Evolutionary conservation across 176 grass and related monocot species (phyloP).

Genomic region (Calamus simplicifolius): DNA sequence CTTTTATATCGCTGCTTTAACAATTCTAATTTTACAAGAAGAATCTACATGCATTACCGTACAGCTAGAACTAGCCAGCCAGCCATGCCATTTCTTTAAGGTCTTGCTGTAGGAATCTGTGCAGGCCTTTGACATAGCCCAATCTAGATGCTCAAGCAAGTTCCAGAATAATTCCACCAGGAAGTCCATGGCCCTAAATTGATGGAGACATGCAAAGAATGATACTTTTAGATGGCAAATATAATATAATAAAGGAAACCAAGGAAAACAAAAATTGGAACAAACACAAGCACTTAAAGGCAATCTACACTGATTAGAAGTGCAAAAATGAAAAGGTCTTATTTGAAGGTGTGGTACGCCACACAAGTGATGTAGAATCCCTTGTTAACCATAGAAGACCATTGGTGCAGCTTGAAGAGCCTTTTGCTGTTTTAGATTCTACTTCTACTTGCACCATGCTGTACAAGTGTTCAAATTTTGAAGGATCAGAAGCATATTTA

Average conservation of each 20-base stretch:
- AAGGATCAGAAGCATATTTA: slow-evolving; percentile 63
- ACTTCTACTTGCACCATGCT: slow-evolving; percentile 87
- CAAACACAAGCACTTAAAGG: too few relatives aligned
- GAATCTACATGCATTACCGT: slow-evolving; percentile 30
- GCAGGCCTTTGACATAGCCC: slow-evolving; percentile 82
- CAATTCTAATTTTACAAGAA: too few relatives aligned
- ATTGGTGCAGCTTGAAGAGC: slow-evolving; percentile 90
- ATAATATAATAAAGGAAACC: too few relatives aligned
- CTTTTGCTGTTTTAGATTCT: slow-evolving; percentile 78
- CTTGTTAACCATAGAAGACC: slow-evolving; percentile 98
- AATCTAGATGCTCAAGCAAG: slow-evolving; percentile 74
- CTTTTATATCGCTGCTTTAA: too few relatives aligned
- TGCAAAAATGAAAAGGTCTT: too few relatives aligned
- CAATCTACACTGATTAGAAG: too few relatives aligned
- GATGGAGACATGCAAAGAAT: too few relatives aligned
- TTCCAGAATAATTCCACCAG: slow-evolving; percentile 85
- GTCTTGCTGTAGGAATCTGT: slow-evolving; percentile 92
- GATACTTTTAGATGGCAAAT: too few relatives aligned
- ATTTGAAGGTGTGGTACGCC: too few relatives aligned
- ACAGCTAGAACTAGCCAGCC: slow-evolving; percentile 93
- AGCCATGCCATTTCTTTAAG: slow-evolving; percentile 95
- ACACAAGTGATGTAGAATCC: slow-evolving; percentile 5
- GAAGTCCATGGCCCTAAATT: slow-evolving; percentile 86
- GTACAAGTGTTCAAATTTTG: slow-evolving; percentile 75
- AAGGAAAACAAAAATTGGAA: too few relatives aligned